phyloP scores from a whole-genome alignment of 805 yeast species.

The Kazachstania kunashirensis region DNA sequence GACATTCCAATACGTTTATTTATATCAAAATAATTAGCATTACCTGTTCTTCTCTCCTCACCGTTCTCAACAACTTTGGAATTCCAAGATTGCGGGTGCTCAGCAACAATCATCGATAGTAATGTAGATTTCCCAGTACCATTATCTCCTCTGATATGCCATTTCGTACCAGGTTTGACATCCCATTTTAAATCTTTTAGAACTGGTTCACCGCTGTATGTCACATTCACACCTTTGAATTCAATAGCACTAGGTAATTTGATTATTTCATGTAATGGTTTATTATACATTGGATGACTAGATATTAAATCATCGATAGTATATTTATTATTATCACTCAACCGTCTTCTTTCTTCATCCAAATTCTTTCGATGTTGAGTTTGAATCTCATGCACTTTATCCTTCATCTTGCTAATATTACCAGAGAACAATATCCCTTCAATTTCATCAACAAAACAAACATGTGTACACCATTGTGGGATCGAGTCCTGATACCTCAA shows the following conservation, averaged over 20 bases:
- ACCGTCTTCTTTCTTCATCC: neutral
- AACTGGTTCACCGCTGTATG: constrained; percentile 54
- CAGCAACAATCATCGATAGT: constrained; percentile 76
- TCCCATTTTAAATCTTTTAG: constrained; percentile 55
- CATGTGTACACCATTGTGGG: constrained; percentile 73
- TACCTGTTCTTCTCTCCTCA: constrained; percentile 58
- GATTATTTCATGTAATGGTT: constrained; percentile 8
- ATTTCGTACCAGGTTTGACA: constrained; percentile 60
- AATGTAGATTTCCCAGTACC: constrained; percentile 93
- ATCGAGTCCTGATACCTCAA: constrained; percentile 63
- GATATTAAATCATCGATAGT: constrained; percentile 17
- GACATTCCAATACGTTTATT: constrained; percentile 75
- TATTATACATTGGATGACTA: constrained; percentile 18
- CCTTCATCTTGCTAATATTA: constrained; percentile 20
- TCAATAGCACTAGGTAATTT: constrained; percentile 31
- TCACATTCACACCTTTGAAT: constrained; percentile 52
- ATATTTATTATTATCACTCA: constrained; percentile 2
- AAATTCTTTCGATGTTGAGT: constrained; percentile 7
- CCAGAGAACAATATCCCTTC: constrained; percentile 48
- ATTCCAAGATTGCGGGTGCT: constrained; percentile 95
- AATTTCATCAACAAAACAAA: constrained; percentile 48
- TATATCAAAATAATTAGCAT: constrained; percentile 63
- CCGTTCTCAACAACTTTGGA: constrained; percentile 57
- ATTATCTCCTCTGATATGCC: constrained; percentile 85
- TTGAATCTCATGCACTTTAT: constrained; percentile 17